These are phyloP conservation scores for Auricularia auricula-judae DNA, from an alignment of 768 basidiomycete species.

Conservation along the genomic window DNA sequence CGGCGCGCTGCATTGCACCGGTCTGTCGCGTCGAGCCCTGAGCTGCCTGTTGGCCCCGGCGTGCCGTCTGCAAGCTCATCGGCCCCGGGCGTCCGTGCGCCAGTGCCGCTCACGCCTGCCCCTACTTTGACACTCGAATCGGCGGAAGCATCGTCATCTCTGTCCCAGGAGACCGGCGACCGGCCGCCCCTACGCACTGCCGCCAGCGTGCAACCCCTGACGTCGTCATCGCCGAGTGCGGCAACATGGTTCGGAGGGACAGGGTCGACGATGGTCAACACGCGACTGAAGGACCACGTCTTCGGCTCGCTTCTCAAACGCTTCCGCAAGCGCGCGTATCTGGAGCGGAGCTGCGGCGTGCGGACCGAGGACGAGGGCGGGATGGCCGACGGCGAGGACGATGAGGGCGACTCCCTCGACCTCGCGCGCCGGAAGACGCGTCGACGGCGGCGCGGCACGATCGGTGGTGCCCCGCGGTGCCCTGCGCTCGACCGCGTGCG, in stretches of 20 bases:
- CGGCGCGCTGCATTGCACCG: constrained; percentile 33
- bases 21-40: constrained; percentile 61
- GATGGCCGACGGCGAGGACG: constrained; percentile 31
- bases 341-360: constrained; percentile 20
- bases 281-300: constrained; percentile 88
- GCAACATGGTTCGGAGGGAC: constrained; percentile 66
- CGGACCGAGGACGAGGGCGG: constrained; percentile 51
- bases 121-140: constrained; percentile 17
- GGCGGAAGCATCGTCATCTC: not conserved
- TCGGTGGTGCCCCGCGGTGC: constrained; percentile 5
- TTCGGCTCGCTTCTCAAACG: constrained; percentile 80
- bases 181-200: constrained; percentile 28
- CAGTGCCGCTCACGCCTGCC: not conserved
- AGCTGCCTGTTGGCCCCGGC: constrained; percentile 21
- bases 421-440: not conserved
- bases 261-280: constrained; percentile 90
- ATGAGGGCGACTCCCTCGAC: constrained; percentile 7
- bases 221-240: constrained; percentile 13
- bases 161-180: constrained; percentile 26
- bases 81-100: not conserved
- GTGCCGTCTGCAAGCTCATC: not conserved
- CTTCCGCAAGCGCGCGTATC: constrained; percentile 40
- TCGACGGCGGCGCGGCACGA: constrained; percentile 2
- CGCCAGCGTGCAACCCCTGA: not conserved
- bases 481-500: not conserved